Evolutionary conservation across 148 eudicot genomes (phyloP), one percentile per base, ranked within the genome.

Genomic region (Fagopyrum tataricum): DNA sequence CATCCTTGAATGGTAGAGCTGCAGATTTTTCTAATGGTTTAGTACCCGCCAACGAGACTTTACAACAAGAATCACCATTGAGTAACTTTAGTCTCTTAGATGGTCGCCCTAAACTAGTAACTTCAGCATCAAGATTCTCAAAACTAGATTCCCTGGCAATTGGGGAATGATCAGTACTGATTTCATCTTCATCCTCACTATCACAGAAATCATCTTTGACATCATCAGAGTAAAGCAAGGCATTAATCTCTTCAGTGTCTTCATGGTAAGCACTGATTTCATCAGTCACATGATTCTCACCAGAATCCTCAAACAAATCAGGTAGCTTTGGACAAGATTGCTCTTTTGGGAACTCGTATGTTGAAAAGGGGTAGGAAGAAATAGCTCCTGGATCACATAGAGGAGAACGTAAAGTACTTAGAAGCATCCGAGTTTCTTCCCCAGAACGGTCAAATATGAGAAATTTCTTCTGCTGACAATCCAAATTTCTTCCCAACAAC

Each of bases 191-290:
- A 61, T 76, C 72, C 39, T 74, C 75, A 55, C 78, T 61, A 46
- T 51, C 74, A 71, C 40, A 73, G 44, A 64, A 83, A 48, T 81
- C 79, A n/a, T 79, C 37, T 31, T 31, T 31, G 37, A 3, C 37
- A 1, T 31, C 37, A 31, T 31, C 84, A 72, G 93, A 89, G 82
- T 82, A 88, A 53, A 91, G 88, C 74, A 91, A 79, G 47, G 91
- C 96, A 79, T 91, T 79, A 43, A 91, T 81, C 79, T 91, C 93
- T n/a, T 91, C 91, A 0, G 87, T 85, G 79, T 91, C 89, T 77
- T 89, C 93, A 58, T 74, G 91, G 80, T 76, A 81, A 64, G 82
- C 84, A 77, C 84, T 76, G 71, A 73, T 84, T 72, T 79, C 96
- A 7, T 72, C 83, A 39, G 26, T 55, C 44, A 78, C 59, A 39